Evolutionary conservation across 108 stramenopile species (phyloP), one percentile per base, ranked within the genome.

Genomic region (Ochromonas danica): DNA sequence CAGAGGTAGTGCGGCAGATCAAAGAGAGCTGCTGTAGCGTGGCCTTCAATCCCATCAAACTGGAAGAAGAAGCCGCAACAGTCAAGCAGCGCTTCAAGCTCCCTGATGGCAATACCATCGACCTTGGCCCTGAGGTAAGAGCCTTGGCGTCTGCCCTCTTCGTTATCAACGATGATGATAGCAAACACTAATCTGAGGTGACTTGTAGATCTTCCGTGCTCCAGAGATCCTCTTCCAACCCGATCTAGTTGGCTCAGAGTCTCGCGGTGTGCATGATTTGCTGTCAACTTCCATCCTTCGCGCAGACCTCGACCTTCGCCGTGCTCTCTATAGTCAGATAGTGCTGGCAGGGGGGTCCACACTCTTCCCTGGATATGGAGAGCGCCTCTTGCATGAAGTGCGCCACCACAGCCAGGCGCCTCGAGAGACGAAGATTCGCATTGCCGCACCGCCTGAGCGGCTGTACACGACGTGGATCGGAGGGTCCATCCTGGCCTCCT

Each of bases 331-430:
- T 81, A 93, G 91, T 27, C 91, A 97, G 72, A 92, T 99, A 71
- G 95, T 99, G 3, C 80, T 99, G 30, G 89, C 94, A 0, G 98
- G 98, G 35, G 98, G 98, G 51, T 92, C 93, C 25, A 95, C 95
- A 17, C 88, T 95, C 17, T 83, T 93, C 45, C 92, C 92, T 10
- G 96, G 98, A 39, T 92, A 96, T 82, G 94, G 93, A 2, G 96
- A 97, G 81, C 89, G 98, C 17, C 78, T 99, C 74, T 82, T 95
- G 45, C 90, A 93, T 45, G 98, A 99, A 85, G 89, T 97, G 39
- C 82, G 42, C 1, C 72, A 51, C 39, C 84, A 75, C 38, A 6
- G 14, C 3, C 38, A 39, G 0, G 40, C 61, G 33, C 85, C 86
- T 14, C 51, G 62, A 17, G 84, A 83, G 67, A 43, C 71, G n/a